Percentiles rank a stretch among this genome's conserved stretches.
phyloP scores from a whole-genome alignment of 2,329 filamentous ascomycete species.

The Tolypocladium nubicola region DNA sequence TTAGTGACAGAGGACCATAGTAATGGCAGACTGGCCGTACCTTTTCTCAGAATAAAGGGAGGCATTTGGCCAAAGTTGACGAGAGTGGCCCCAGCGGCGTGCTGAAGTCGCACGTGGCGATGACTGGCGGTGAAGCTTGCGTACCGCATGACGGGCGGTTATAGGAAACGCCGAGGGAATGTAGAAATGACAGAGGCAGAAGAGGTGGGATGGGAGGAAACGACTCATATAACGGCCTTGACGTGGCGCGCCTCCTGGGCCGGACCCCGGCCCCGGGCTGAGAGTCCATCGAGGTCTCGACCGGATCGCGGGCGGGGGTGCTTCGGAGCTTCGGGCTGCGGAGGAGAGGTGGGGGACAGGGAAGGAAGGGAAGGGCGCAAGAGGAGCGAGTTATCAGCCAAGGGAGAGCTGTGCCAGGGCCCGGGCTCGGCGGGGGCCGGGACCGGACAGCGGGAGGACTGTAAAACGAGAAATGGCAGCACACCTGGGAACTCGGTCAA shows the following conservation, averaged over 20 bases:
- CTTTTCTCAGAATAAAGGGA: not conserved
- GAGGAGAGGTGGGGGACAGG: not conserved
- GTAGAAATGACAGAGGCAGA: not conserved
- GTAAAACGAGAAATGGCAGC: not conserved
- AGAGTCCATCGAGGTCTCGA: slow-evolving; percentile 17
- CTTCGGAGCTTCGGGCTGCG: slow-evolving; percentile 5
- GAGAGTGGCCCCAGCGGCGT: not conserved
- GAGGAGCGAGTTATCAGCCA: not conserved
- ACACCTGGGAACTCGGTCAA: not conserved
- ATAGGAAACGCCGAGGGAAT: not conserved
- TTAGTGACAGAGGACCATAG: not conserved
- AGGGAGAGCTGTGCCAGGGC: not conserved
- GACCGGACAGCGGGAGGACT: not conserved
- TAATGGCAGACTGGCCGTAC: not conserved
- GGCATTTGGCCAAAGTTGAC: not conserved
- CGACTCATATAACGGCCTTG: not conserved
- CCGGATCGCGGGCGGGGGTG: slow-evolving; percentile 8
- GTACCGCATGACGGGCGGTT: not conserved
- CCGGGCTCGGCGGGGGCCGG: not conserved
- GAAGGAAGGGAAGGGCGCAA: not conserved
- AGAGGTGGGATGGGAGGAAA: not conserved
- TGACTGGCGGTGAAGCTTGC: not conserved
- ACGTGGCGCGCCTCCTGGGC: slow-evolving; percentile 2
- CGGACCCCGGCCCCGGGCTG: slow-evolving; percentile 8
- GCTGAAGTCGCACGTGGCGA: not conserved